A percentile compares a stretch with the other conserved stretches of the same genome.
Conservation (phyloP, 2,329 filamentous ascomycete species). For the Aspergillus fischeri region DNA sequence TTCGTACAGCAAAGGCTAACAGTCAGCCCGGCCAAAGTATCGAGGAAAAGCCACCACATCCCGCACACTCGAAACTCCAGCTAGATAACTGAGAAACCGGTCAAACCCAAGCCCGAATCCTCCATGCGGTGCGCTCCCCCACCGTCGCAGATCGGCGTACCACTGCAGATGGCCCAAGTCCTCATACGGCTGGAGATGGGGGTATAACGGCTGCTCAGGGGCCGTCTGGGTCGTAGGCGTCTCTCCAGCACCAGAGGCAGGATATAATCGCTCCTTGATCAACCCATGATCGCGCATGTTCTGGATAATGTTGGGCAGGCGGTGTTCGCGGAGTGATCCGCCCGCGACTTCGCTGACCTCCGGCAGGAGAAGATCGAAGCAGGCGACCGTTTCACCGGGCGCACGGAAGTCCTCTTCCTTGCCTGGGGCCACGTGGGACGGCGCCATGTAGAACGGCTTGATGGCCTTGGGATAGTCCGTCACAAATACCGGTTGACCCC, state of each 20-base stretch:
- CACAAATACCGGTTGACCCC: slow-evolving; percentile 73
- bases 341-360: slow-evolving; percentile 83
- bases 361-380: slow-evolving; percentile 85
- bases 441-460: slow-evolving; percentile 89
- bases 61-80: slow-evolving; percentile 74
- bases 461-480: slow-evolving; percentile 85
- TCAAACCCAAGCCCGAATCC: slow-evolving; percentile 91
- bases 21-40: slow-evolving; percentile 54
- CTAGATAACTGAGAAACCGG: slow-evolving; percentile 76
- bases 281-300: slow-evolving; percentile 70
- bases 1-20: slow-evolving; percentile 26
- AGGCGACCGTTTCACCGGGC: slow-evolving; percentile 63
- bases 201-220: slow-evolving; percentile 26
- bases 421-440: slow-evolving; percentile 35
- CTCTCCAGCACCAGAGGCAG: neutral
- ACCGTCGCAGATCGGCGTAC: slow-evolving; percentile 84
- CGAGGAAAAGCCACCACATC: slow-evolving; percentile 85
- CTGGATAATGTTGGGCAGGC: slow-evolving; percentile 60
- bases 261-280: slow-evolving; percentile 28
- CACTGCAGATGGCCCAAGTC: slow-evolving; percentile 61
- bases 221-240: slow-evolving; percentile 16
- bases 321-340: slow-evolving; percentile 84
- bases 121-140: slow-evolving; percentile 87
- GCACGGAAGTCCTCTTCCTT: slow-evolving; percentile 1
- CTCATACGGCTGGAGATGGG: slow-evolving; percentile 36